phyloP scores from a whole-genome alignment of 2,329 filamentous ascomycete species.

The Penicillium fuscoglaucum region DNA sequence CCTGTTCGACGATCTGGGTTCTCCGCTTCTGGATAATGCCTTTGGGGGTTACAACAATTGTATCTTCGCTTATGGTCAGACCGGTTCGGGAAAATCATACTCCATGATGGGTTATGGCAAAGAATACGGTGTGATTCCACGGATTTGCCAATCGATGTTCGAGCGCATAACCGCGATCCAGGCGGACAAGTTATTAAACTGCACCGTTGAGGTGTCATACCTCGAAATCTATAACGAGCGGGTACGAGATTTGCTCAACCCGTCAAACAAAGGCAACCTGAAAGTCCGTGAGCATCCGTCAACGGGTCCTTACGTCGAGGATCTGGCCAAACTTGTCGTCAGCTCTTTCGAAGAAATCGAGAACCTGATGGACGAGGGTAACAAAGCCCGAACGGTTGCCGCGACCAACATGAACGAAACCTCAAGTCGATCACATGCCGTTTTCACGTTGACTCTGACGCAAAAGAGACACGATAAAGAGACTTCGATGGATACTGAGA shows the following conservation, averaged over 20 bases:
- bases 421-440: constrained; percentile 94
- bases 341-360: constrained; percentile 94
- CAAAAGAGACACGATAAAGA: constrained; percentile 89
- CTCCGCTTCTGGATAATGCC: constrained; percentile 92
- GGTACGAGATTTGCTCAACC: constrained; percentile 92
- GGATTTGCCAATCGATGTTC: constrained; percentile 98
- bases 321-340: constrained; percentile 92
- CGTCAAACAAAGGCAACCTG: constrained; percentile 90
- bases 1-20: constrained; percentile 83
- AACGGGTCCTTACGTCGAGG: constrained; percentile 96
- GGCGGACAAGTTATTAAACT: constrained; percentile 75
- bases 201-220: constrained; percentile 97
- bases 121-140: constrained; percentile 92
- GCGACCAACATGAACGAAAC: constrained; percentile 99
- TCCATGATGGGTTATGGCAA: constrained; percentile 99
- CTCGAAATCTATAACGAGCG: constrained; percentile 99
- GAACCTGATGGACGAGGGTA: constrained; percentile 97
- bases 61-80: constrained; percentile 98
- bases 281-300: constrained; percentile 98
- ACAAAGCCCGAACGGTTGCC: constrained; percentile 96
- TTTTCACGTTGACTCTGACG: constrained; percentile 93
- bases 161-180: constrained; percentile 71
- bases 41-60: constrained; percentile 99
- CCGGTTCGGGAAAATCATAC: constrained; percentile 97
- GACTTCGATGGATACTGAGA: constrained; percentile 96